Conservation (phyloP, 2,329 filamentous ascomycete genomes). For the Colletotrichum theobromicola region DNA sequence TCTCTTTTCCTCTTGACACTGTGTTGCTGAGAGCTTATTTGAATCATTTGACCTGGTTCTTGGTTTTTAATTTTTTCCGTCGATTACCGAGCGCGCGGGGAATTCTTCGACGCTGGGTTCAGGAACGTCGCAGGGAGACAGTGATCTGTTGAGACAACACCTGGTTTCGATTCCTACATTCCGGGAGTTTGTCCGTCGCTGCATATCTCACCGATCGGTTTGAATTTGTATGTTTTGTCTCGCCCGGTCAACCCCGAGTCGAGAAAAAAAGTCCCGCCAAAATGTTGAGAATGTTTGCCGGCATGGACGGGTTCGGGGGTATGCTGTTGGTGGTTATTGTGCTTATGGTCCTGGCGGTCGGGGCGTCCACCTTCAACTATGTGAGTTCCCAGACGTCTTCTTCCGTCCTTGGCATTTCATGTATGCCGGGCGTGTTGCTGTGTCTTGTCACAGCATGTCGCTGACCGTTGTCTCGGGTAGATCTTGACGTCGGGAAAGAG, state of each 20-base stretch:
- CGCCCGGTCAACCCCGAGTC: not conserved
- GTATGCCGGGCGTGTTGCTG: not conserved
- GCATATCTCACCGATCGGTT: not conserved
- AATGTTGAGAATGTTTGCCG: slow-evolving; percentile 21
- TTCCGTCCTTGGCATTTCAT: not conserved
- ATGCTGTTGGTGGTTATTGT: slow-evolving; percentile 16
- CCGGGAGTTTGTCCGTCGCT: not conserved
- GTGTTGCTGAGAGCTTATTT: not conserved
- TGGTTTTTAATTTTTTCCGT: not conserved
- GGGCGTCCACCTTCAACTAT: slow-evolving; percentile 18
- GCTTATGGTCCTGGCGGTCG: slow-evolving; percentile 16
- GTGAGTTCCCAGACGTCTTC: not conserved
- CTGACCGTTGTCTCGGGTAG: not conserved
- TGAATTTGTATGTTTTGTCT: not conserved
- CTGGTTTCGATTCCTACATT: not conserved
- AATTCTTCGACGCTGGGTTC: not conserved
- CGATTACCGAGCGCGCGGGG: not conserved
- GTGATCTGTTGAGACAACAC: not conserved
- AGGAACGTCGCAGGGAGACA: not conserved
- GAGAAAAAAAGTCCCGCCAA: not conserved
- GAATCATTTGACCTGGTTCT: not conserved
- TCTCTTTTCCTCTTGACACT: not conserved
- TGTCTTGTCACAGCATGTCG: not conserved
- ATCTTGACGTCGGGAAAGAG: slow-evolving; percentile 12
- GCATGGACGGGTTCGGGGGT: slow-evolving; percentile 3